Evolutionary conservation across 805 yeast genomes (phyloP), one percentile per base, ranked within the genome.

Genomic region (Candida krabiensis): DNA sequence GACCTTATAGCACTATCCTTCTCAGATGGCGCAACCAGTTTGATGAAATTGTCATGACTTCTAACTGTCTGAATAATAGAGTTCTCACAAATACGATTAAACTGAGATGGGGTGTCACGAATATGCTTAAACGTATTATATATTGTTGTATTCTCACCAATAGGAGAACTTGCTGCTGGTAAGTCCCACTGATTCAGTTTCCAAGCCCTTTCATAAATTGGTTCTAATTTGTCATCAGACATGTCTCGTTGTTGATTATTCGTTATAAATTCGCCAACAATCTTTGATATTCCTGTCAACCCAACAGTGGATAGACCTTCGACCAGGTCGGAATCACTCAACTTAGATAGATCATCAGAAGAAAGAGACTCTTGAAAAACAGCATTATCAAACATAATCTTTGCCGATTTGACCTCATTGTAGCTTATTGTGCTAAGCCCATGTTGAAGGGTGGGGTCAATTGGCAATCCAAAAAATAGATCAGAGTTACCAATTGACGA

Each of bases 171-270:
- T 1, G 80, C 69, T 0, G 55, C 44, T 0, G 95, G 86, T 1
- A 85, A 43, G 37, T 83, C 83, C 97, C 97, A 90, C 34, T 77
- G 75, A 29, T 73, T 75, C 28, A 90, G 60, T 52, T 84, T 84
- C 88, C 96, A 83, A 1, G 80, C 75, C 77, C 88, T 80, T 41
- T 75, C 79, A 54, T 72, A 84, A 1, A 60, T 41, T 17, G 58
- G 56, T 16, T 52, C 55, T 2, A 44, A 35, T 7, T 18, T n/a
- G 3, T 32, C 28, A 12, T 11, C 17, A 4, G 22, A 14, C n/a
- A 14, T 15, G 17, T 25, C 18, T 5, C 17, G 19, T 18, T 27
- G 37, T 7, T 35, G 31, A 15, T 26, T 23, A 9, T 38, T 34
- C 1, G 35, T 50, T 9, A 31, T 30, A 24, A 46, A 46, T 17